phyloP scores from a whole-genome alignment of 768 basidiomycete genomes.

The Hirschioporus abietinus region DNA sequence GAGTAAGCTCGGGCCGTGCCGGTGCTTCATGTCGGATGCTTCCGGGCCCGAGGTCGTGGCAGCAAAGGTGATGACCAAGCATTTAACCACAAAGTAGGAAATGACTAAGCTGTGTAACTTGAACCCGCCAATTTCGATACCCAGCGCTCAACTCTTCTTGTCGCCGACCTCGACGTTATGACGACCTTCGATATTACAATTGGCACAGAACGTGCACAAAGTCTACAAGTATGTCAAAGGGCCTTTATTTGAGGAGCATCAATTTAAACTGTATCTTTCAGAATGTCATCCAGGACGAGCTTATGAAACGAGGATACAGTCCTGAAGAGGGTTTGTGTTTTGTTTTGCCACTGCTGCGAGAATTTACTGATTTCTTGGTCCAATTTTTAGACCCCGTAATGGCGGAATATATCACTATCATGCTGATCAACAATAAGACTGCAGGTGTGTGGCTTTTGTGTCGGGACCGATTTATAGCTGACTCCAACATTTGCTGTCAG shows the following conservation, averaged over 20 bases:
- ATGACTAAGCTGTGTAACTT: neutral
- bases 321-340: conserved; percentile 62
- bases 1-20: too few relatives aligned
- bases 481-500: conserved; percentile 32
- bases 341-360: conserved; percentile 14
- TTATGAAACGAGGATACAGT: conserved; percentile 67
- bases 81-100: neutral
- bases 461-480: conserved; percentile 3
- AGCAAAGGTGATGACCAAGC: neutral
- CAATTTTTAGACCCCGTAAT: conserved; percentile 66
- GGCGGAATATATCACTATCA: conserved; percentile 93
- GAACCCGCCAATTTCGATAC: neutral
- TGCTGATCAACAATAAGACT: conserved; percentile 92
- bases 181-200: conserved; percentile 78
- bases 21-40: too few relatives aligned
- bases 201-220: conserved; percentile 68
- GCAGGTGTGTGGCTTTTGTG: conserved; percentile 42
- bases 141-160: neutral
- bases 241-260: conserved; percentile 10
- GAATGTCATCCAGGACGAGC: conserved; percentile 80
- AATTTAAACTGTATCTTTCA: conserved; percentile 24
- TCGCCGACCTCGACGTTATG: neutral
- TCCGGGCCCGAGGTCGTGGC: too few relatives aligned
- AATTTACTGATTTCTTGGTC: conserved; percentile 14
- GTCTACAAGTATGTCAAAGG: conserved; percentile 52